Evolutionary conservation across 2,329 filamentous ascomycete species (phyloP).

Genomic region (Cercospora sp.): DNA sequence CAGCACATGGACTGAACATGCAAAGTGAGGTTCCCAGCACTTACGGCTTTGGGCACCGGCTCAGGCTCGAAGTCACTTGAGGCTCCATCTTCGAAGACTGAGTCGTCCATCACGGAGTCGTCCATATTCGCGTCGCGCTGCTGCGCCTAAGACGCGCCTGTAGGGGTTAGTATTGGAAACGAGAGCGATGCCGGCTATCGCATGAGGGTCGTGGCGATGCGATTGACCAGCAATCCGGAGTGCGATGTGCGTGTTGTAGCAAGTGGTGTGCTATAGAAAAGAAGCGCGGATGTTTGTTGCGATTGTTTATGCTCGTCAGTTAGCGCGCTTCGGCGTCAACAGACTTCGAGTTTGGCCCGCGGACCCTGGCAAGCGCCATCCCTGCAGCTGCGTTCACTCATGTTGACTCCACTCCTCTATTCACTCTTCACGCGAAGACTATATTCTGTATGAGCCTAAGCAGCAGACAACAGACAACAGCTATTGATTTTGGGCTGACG

Average conservation of each 20-base stretch:
- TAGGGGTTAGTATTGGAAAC: conserved; percentile 2
- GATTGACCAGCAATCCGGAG: conserved; percentile 10
- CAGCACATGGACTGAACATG: conserved; percentile 21
- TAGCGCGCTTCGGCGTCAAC: conserved; percentile 3
- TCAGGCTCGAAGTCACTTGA: conserved; percentile 46
- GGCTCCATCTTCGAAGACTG: conserved; percentile 46
- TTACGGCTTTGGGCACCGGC: conserved; percentile 34
- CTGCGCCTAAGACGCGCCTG: not conserved
- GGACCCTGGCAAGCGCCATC: conserved; percentile 2
- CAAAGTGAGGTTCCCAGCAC: conserved; percentile 15
- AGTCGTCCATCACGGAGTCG: conserved; percentile 43
- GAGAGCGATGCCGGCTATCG: conserved; percentile 2
- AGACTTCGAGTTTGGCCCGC: not conserved
- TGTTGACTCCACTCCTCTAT: not conserved
- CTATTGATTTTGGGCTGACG: not conserved
- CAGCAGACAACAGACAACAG: not conserved
- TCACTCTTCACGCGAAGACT: not conserved
- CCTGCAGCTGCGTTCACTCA: conserved; percentile 1
- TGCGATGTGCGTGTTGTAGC: not conserved
- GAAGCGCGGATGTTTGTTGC: conserved; percentile 1
- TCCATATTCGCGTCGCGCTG: conserved; percentile 38
- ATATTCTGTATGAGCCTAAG: not conserved
- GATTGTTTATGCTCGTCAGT: conserved; percentile 6
- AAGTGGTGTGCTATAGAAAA: not conserved
- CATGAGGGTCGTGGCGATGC: not conserved